A percentile compares a stretch with the other conserved stretches of the same genome.
These are phyloP conservation scores for Talaromyces sp. DNA, from an alignment of 2,329 filamentous ascomycete genomes.

Conservation along the genomic window DNA sequence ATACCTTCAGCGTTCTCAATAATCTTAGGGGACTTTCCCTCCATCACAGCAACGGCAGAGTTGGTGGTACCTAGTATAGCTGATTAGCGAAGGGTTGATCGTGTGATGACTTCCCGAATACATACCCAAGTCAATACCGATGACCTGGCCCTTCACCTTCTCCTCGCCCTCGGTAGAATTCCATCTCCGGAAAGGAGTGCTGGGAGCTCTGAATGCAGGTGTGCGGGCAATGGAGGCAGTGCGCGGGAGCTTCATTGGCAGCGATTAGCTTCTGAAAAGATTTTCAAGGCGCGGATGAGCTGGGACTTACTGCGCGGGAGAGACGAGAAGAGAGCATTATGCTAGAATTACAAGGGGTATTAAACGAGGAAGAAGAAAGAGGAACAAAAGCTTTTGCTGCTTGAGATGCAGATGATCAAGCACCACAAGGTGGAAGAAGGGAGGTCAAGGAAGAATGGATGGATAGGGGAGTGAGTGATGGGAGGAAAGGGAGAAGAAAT, in stretches of 20 bases:
- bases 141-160: conserved; percentile 93
- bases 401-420: conserved; percentile 7
- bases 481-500: conserved; percentile 16
- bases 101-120: conserved; percentile 15
- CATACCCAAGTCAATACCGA: conserved; percentile 94
- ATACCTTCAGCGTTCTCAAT: conserved; percentile 96
- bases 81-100: not conserved
- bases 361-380: conserved; percentile 13
- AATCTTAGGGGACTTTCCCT: conserved; percentile 90
- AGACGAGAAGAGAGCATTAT: conserved; percentile 70
- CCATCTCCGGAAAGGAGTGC: conserved; percentile 62
- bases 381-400: conserved; percentile 6
- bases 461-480: conserved; percentile 2
- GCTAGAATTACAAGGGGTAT: conserved; percentile 28
- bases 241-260: conserved; percentile 63
- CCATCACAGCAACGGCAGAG: conserved; percentile 95
- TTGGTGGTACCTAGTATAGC: conserved; percentile 70
- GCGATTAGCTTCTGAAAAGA: conserved; percentile 10
- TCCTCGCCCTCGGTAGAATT: conserved; percentile 52
- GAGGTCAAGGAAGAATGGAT: not conserved
- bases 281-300: conserved; percentile 9
- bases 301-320: conserved; percentile 65
- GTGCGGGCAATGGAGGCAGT: conserved; percentile 65
- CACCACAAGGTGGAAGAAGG: conserved; percentile 3
- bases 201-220: conserved; percentile 64